Conservation (phyloP, 139 green algal genomes). For the Volvox africanus region DNA sequence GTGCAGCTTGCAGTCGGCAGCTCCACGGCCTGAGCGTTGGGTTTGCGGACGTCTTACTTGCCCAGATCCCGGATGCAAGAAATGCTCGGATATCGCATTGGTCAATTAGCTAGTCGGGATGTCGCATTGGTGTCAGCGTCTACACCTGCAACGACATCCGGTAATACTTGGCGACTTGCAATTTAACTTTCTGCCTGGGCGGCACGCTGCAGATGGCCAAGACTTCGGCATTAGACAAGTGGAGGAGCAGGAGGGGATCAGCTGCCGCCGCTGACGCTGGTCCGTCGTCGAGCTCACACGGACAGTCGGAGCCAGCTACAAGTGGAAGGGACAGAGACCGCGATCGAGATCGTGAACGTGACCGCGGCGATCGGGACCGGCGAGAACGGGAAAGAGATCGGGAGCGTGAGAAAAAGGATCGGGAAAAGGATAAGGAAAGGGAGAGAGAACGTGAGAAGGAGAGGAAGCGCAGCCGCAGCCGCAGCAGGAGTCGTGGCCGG, state of each 20-base stretch:
- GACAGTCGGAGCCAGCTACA: slow-evolving; percentile 35
- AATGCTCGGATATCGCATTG: too few species aligned
- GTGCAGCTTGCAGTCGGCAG: too few species aligned
- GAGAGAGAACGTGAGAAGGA: slow-evolving; percentile 40
- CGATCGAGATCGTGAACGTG: slow-evolving; percentile 6
- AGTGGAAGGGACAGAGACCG: slow-evolving; percentile 27
- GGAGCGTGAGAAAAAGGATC: slow-evolving; percentile 32
- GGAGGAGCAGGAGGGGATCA: slow-evolving; percentile 3
- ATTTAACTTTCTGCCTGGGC: neutral
- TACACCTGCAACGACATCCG: too few species aligned
- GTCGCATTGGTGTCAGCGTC: too few species aligned
- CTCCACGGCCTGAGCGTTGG: too few species aligned
- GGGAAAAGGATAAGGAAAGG: slow-evolving; percentile 27
- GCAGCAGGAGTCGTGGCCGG: neutral
- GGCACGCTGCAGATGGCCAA: neutral
- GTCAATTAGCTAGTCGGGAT: too few species aligned
- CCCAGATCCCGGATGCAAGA: too few species aligned
- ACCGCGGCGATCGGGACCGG: neutral
- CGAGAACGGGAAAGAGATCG: slow-evolving; percentile 38
- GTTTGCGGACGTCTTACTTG: too few species aligned
- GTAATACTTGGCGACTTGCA: too few species aligned
- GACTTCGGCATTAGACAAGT: slow-evolving; percentile 35
- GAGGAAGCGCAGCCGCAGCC: neutral
- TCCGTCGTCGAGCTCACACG: neutral
- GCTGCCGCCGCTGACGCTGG: neutral